Base-by-base conservation (phyloP, 176 grass and related monocot species). In the Themeda triandra region DNA sequence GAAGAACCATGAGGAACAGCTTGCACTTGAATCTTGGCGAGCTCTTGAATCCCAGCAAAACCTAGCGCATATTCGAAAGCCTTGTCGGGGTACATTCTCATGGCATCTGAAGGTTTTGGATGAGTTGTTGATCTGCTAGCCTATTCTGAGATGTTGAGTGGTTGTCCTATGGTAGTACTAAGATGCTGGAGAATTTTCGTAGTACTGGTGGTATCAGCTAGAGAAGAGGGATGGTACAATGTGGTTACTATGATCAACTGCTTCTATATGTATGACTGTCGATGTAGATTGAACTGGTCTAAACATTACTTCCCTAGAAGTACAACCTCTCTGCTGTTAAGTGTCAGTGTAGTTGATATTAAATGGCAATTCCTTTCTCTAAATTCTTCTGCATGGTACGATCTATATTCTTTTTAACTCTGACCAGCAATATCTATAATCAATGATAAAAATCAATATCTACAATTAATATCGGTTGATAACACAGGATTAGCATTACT, bases 11-110 rank as follows among this genome's bases (percentile, higher is more conserved):
- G 87, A 86, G 92, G 83, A 88, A 80, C 87, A 92, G 65, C 63
- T 85, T 97, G 76, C 68, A 82, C 39, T 42, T 94, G 63, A 90
- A 92, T 88, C 84, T 98, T 63, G 91, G 91, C 11, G 95, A 98
- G 35, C 92, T 83, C 53, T 80, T 98, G 42, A 89, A 92, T 62
- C 82, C 92, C 53, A 84, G 78, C 75, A 79, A 39, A n/a, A 87
- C 75, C 75, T 90, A 75, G 83, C 19, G 27, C 18, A 5, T 17
- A 30, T 19, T 9, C 15, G 68, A 66, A 79, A 37, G 77, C 40
- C 42, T 32, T 73, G 45, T 29, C 18, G 58, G 58, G 30, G 36
- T 68, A 58, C 35, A 74, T 75, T 75, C 60, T 9, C 74, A 45
- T 80, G 56, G 27, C 37, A 39, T 39, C 37, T 39, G 37, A 39